Evolutionary conservation across 768 basidiomycete genomes (phyloP).

Genomic region (Leucosporidium yakuticum): DNA sequence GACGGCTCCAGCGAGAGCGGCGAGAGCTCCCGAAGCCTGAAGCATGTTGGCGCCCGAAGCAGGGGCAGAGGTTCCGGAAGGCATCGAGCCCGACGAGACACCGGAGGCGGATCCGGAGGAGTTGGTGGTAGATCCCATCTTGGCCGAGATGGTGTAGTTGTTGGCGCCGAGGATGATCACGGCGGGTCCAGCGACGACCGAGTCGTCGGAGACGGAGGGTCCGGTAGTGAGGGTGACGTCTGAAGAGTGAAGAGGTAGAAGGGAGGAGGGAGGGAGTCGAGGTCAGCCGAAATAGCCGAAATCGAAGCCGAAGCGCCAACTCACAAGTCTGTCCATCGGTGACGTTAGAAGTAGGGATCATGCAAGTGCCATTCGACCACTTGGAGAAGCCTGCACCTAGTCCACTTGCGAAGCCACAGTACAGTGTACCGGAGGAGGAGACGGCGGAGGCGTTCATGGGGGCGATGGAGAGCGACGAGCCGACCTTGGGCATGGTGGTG

Average conservation of each 20-base stretch:
- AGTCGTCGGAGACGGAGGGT: conserved; percentile 12
- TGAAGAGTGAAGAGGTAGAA: background rate
- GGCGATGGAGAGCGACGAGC: conserved; percentile 38
- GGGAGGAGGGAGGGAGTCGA: too few relatives aligned
- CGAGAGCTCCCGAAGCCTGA: background rate
- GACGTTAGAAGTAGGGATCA: conserved; percentile 8
- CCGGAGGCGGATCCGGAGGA: background rate
- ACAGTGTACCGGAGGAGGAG: background rate
- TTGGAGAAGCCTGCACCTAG: conserved; percentile 22
- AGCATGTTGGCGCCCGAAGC: background rate
- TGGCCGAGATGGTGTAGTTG: conserved; percentile 4
- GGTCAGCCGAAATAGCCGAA: too few relatives aligned
- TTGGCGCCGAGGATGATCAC: conserved; percentile 11
- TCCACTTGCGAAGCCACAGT: conserved; percentile 31
- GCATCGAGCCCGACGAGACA: background rate
- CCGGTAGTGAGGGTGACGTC: conserved; percentile 22
- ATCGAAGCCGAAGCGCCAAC: background rate
- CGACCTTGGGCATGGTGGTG: conserved; percentile 40
- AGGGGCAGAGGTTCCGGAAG: background rate
- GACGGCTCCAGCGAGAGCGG: background rate
- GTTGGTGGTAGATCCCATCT: background rate
- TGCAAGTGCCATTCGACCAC: conserved; percentile 12
- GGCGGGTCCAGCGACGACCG: conserved; percentile 23
- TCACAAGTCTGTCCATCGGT: conserved; percentile 4
- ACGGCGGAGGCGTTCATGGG: conserved; percentile 14